phyloP scores from a whole-genome alignment of 1,139 yeast species.

The Kodamaea alishanica region DNA sequence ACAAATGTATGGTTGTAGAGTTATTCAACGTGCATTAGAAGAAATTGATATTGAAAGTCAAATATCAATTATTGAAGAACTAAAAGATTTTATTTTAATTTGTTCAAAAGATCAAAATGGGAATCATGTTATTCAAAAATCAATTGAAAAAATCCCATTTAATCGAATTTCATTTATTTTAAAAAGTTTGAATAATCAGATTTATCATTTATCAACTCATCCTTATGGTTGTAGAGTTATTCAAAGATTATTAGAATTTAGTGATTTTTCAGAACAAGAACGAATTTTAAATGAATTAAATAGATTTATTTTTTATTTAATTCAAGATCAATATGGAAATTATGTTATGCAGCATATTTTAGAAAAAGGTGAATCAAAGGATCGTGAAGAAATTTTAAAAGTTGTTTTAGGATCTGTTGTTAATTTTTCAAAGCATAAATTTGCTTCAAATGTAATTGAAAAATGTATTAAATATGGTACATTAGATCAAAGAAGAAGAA shows the following conservation, averaged over 20 bases:
- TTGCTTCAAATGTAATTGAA: slow-evolving; percentile 96
- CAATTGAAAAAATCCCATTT: slow-evolving; percentile 83
- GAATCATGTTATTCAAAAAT: slow-evolving; percentile 94
- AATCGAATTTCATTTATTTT: slow-evolving; percentile 67
- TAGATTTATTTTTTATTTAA: slow-evolving; percentile 68
- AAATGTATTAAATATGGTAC: slow-evolving; percentile 80
- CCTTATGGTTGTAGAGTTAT: slow-evolving; percentile 97
- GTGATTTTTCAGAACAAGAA: slow-evolving; percentile 58
- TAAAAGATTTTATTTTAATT: slow-evolving; percentile 62
- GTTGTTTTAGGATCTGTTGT: slow-evolving; percentile 60
- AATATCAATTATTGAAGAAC: slow-evolving; percentile 64
- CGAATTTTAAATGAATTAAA: slow-evolving; percentile 69
- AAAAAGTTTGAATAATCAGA: slow-evolving; percentile 70
- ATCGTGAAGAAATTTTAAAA: slow-evolving; percentile 39
- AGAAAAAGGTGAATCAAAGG: slow-evolving; percentile 63
- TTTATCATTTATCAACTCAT: slow-evolving; percentile 86
- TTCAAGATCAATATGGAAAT: slow-evolving; percentile 96
- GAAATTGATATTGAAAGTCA: slow-evolving; percentile 68
- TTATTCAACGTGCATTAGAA: slow-evolving; percentile 90
- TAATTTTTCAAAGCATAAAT: slow-evolving; percentile 85
- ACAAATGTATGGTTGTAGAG: slow-evolving; percentile 98
- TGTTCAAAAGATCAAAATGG: slow-evolving; percentile 98
- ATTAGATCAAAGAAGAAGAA: slow-evolving; percentile 53
- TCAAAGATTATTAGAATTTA: slow-evolving; percentile 82
- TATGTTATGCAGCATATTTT: slow-evolving; percentile 95